Conservation (phyloP, 768 basidiomycete genomes). For the Tubosaeta brunneosetosa region DNA sequence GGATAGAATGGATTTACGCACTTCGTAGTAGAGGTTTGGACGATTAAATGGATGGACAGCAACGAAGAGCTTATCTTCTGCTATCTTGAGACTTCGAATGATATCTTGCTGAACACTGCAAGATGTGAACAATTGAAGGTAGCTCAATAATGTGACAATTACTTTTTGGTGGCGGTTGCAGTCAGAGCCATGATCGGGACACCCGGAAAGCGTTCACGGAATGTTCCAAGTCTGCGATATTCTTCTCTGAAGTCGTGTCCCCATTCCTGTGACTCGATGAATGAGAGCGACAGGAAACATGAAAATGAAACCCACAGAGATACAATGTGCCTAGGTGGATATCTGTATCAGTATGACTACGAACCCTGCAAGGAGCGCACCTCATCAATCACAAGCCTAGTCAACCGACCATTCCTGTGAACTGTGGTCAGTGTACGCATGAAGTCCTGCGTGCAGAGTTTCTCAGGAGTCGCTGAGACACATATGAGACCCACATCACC, state of each 20-base stretch:
- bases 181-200: conserved; percentile 88
- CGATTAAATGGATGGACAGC: conserved; percentile 77
- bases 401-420: conserved; percentile 54
- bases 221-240: conserved; percentile 66
- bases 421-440: conserved; percentile 44
- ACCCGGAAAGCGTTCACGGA: conserved; percentile 59
- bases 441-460: conserved; percentile 54
- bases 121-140: conserved; percentile 1
- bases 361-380: conserved; percentile 32
- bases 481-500: neutral
- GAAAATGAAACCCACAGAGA: conserved; percentile 50
- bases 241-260: conserved; percentile 76
- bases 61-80: conserved; percentile 48
- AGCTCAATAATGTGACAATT: neutral
- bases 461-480: conserved; percentile 72
- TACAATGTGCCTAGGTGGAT: conserved; percentile 67
- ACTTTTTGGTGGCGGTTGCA: conserved; percentile 75
- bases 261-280: conserved; percentile 59
- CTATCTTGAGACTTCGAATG: conserved; percentile 59
- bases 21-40: conserved; percentile 78
- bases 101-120: conserved; percentile 73
- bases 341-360: conserved; percentile 2
- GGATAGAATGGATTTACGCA: conserved; percentile 18
- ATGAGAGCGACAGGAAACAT: neutral
- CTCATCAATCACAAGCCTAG: conserved; percentile 79